A percentile compares a stretch with the other conserved stretches of the same genome.
Evolutionary conservation across 139 green algal genomes (phyloP).

Genomic region (Ulvella scutata): DNA sequence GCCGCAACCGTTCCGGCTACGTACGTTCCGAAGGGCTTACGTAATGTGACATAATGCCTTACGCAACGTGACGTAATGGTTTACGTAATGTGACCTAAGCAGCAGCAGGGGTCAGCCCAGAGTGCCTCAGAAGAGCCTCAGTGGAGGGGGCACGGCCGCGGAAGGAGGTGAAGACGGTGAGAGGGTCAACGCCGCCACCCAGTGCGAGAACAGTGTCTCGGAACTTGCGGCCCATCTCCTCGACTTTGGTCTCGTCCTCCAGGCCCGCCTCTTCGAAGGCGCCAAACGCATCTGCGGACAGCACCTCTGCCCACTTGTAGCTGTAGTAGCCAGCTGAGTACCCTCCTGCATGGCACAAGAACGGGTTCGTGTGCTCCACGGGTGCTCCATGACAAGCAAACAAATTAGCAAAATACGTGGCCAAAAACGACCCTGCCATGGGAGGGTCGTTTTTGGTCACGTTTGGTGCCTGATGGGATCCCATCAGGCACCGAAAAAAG

Average conservation of each 20-base stretch:
- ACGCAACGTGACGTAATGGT: too few species aligned
- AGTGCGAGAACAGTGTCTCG: constrained; percentile 74
- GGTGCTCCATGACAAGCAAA: too few species aligned
- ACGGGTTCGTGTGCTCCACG: too few species aligned
- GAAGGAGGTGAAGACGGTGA: constrained; percentile 67
- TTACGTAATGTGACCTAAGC: too few species aligned
- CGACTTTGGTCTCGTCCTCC: constrained; percentile 36
- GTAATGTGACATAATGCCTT: too few species aligned
- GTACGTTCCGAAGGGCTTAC: too few species aligned
- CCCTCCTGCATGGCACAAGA: constrained; percentile 33
- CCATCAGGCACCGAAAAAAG: too few species aligned
- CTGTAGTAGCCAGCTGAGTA: constrained; percentile 75
- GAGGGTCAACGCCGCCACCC: constrained; percentile 61
- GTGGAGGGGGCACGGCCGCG: constrained; percentile 68
- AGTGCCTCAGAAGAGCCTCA: constrained; percentile 74
- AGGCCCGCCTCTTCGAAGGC: constrained; percentile 88
- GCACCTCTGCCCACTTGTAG: constrained; percentile 89
- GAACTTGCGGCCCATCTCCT: constrained; percentile 53
- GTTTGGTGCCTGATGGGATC: too few species aligned
- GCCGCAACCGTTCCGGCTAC: too few species aligned
- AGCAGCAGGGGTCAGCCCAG: constrained; percentile 39
- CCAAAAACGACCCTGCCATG: too few species aligned
- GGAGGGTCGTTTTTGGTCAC: too few species aligned
- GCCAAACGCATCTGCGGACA: constrained; percentile 82
- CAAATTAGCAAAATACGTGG: too few species aligned